These are phyloP conservation scores for Panaeolus papilionaceus DNA, from an alignment of 768 basidiomycete genomes.

Conservation along the genomic window DNA sequence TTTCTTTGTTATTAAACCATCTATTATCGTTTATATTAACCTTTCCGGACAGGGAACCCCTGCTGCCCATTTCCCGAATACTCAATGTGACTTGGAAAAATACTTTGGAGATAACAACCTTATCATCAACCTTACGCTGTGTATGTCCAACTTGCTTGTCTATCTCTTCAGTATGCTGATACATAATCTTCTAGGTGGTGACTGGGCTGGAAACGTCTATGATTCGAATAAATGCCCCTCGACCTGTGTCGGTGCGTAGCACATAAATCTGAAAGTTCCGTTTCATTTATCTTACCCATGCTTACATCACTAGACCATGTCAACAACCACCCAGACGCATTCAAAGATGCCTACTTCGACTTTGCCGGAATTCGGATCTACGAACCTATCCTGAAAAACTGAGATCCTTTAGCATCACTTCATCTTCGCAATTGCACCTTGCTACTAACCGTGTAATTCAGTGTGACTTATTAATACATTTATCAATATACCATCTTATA, in stretches of 20 bases:
- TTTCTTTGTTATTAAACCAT: neutral
- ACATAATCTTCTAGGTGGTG: constrained; percentile 25
- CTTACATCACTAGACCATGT: constrained; percentile 51
- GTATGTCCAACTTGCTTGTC: constrained; percentile 23
- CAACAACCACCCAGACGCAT: constrained; percentile 64
- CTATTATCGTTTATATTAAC: too few relatives aligned
- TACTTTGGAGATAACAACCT: constrained; percentile 65
- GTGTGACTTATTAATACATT: neutral
- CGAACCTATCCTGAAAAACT: constrained; percentile 14
- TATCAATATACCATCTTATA: neutral
- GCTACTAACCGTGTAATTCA: neutral
- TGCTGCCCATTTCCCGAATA: constrained; percentile 63
- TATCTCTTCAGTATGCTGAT: neutral
- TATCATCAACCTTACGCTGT: constrained; percentile 63
- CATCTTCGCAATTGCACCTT: neutral
- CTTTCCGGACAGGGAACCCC: constrained; percentile 52
- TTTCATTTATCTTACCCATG: neutral
- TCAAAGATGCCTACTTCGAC: constrained; percentile 70
- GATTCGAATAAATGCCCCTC: constrained; percentile 56
- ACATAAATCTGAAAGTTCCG: neutral
- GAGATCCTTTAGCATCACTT: neutral
- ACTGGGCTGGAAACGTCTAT: constrained; percentile 66
- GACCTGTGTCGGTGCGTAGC: constrained; percentile 58
- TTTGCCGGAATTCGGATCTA: constrained; percentile 58
- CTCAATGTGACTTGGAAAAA: constrained; percentile 59